Base-by-base conservation (phyloP, 306 rosid genomes). In the Malus fusca region DNA sequence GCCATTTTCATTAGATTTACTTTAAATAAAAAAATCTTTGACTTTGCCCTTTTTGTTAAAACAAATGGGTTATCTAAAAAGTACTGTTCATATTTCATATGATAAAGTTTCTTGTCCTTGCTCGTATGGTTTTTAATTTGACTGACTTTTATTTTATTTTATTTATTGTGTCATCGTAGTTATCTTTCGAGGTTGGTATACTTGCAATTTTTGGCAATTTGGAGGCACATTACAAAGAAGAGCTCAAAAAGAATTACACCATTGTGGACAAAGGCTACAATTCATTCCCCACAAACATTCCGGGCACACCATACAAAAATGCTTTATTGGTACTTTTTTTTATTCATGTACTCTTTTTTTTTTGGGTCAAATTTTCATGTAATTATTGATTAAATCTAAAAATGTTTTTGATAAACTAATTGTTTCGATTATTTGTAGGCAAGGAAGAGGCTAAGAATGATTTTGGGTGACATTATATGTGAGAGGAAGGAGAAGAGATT, bases 161-260 rank as follows among this genome's bases (percentile, higher is more conserved):
- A 46, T 43, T 52, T 69, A 3, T 30, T 5, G 52, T n/a, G 25
- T 82, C 72, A 53, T 82, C 85, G 83, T 86, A 90, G 96, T 82
- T 81, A 62, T 92, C 97, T 68, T 95, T 95, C 52, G 92, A 92
- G 74, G 98, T 95, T 37, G 97, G 98, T 1, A 84, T 85, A 68
- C 85, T 90, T 25, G 79, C 88, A 61, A 84, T 70, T 56, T 92
- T 92, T 66, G 97, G 96, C 3, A 76, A 85, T 28, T 73, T 92
- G 85, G 92, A 92, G 72, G 74, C 81, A 0, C 52, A 40, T 14
- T 73, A 82, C 82, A 90, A 76, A 79, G 91, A 90, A 7, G 93
- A 90, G 69, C 80, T 95, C 30, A 89, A 84, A 78, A 83, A 73
- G 64, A 92, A 92, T 52, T 95, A 92, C 66, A 48, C 78, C 80